A percentile compares a stretch with the other conserved stretches of the same genome.
Evolutionary conservation across 2,329 filamentous ascomycete genomes (phyloP).

Genomic region (Penicillium frequentans): DNA sequence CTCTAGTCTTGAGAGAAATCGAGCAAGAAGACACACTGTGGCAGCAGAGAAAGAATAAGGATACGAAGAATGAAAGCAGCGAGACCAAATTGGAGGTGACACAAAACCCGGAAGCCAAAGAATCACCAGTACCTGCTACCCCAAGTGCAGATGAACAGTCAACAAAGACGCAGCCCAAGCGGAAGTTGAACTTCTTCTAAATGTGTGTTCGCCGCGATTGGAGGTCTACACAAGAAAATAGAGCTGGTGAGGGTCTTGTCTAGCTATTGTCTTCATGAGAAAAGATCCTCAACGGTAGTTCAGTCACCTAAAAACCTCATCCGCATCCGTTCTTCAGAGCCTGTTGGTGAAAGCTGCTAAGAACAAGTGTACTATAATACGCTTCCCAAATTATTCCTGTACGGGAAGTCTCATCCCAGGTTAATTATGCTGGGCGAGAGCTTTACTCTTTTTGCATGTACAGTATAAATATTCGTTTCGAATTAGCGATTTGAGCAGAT

Average conservation of each 20-base stretch:
- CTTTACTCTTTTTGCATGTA: not conserved
- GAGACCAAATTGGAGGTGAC: constrained; percentile 8
- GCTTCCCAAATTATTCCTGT: not conserved
- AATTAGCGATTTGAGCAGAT: not conserved
- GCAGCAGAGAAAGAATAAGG: constrained; percentile 22
- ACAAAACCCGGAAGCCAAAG: constrained; percentile 13
- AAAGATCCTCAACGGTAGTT: not conserved
- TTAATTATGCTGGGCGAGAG: not conserved
- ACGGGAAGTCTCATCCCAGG: not conserved
- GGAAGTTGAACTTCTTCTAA: constrained; percentile 34
- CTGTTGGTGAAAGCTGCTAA: not conserved
- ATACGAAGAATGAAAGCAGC: constrained; percentile 7
- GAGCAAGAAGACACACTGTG: constrained; percentile 41
- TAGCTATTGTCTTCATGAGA: not conserved
- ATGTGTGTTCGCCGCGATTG: not conserved
- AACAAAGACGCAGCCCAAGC: constrained; percentile 14
- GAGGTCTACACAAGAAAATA: not conserved
- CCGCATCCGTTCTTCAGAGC: not conserved
- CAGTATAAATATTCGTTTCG: not conserved
- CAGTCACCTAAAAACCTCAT: not conserved
- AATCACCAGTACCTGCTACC: constrained; percentile 13
- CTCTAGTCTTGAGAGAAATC: constrained; percentile 40
- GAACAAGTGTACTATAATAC: not conserved
- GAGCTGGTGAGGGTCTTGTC: not conserved
- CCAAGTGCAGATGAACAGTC: constrained; percentile 10